These are phyloP conservation scores for Phytopythium mirpurense DNA, from an alignment of 352 stramenopile species.

Conservation along the genomic window DNA sequence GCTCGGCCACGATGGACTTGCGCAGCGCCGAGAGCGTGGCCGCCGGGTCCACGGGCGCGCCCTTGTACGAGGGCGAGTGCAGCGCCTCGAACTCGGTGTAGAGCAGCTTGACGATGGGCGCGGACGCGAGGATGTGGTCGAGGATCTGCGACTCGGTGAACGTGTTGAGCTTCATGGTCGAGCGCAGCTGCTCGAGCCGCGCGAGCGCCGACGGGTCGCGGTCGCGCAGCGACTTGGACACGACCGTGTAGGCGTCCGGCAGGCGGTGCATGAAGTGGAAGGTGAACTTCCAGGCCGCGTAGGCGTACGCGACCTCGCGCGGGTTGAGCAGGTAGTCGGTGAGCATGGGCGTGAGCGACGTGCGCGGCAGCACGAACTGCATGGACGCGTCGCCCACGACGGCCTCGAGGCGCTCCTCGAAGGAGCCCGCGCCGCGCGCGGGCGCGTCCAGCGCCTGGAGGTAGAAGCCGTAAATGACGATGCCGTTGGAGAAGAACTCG, in stretches of 20 bases:
- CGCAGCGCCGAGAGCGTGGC: conserved; percentile 62
- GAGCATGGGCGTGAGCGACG: conserved; percentile 79
- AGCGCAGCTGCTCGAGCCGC: conserved; percentile 68
- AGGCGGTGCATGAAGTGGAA: conserved; percentile 88
- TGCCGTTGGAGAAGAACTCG: conserved; percentile 83
- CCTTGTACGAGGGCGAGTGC: conserved; percentile 39
- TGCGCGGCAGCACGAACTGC: conserved; percentile 81
- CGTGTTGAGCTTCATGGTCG: conserved; percentile 85
- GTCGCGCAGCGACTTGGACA: conserved; percentile 74
- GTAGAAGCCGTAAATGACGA: conserved; percentile 85
- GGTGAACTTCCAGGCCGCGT: conserved; percentile 84
- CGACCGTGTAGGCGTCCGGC: conserved; percentile 71
- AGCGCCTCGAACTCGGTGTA: conserved; percentile 76
- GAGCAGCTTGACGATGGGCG: conserved; percentile 64
- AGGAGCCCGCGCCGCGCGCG: conserved; percentile 39
- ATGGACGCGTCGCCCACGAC: conserved; percentile 71
- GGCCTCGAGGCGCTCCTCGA: conserved; percentile 62
- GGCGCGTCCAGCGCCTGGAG: conserved; percentile 66
- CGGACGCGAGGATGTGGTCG: conserved; percentile 76
- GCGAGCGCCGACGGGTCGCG: conserved; percentile 69
- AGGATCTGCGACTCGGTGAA: conserved; percentile 86
- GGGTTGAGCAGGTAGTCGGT: conserved; percentile 66
- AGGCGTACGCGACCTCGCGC: conserved; percentile 82
- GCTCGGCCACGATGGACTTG: conserved; percentile 70
- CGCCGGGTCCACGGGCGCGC: conserved; percentile 30